phyloP scores from a whole-genome alignment of 495 filamentous ascomycete species.

The Pseudoneurospora amorphoporcata region DNA sequence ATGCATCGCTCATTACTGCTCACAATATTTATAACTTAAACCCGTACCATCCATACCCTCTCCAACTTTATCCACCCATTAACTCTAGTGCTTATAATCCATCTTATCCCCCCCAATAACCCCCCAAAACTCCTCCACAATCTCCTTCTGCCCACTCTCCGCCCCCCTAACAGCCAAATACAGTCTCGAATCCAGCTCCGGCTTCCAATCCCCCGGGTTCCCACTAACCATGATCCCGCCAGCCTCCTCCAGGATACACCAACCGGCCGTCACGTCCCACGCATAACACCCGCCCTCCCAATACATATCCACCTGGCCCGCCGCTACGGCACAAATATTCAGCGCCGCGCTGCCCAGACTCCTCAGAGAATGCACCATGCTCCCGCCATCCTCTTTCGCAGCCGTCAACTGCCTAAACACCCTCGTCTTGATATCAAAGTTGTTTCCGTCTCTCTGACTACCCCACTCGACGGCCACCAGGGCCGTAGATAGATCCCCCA shows the following conservation, averaged over 20 bases:
- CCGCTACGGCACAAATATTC: conserved; percentile 73
- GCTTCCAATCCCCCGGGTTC: conserved; percentile 68
- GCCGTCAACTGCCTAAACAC: conserved; percentile 61
- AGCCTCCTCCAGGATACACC: conserved; percentile 79
- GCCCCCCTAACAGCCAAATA: conserved; percentile 69
- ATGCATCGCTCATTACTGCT: background rate
- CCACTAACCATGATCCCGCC: conserved; percentile 72
- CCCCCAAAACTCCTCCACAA: conserved; percentile 77
- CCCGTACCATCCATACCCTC: background rate
- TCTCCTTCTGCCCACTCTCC: conserved; percentile 55
- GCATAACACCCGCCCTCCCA: conserved; percentile 95
- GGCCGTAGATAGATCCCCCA: conserved; percentile 48
- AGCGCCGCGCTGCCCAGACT: conserved; percentile 71
- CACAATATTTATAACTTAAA: background rate
- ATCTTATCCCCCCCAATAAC: conserved; percentile 22
- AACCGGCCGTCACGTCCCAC: conserved; percentile 89
- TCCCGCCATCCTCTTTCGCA: conserved; percentile 53
- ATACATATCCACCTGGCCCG: conserved; percentile 69
- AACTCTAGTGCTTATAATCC: conserved; percentile 42
- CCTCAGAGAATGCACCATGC: conserved; percentile 75
- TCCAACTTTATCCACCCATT: background rate
- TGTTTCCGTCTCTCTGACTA: conserved; percentile 57
- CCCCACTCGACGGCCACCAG: conserved; percentile 76
- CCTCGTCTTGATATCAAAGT: conserved; percentile 60
- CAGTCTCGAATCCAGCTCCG: conserved; percentile 60